Evolutionary conservation across 75 land plant species (phyloP), one percentile per base, ranked within the genome.

Genomic region (Chamaecyparis obtusa): DNA sequence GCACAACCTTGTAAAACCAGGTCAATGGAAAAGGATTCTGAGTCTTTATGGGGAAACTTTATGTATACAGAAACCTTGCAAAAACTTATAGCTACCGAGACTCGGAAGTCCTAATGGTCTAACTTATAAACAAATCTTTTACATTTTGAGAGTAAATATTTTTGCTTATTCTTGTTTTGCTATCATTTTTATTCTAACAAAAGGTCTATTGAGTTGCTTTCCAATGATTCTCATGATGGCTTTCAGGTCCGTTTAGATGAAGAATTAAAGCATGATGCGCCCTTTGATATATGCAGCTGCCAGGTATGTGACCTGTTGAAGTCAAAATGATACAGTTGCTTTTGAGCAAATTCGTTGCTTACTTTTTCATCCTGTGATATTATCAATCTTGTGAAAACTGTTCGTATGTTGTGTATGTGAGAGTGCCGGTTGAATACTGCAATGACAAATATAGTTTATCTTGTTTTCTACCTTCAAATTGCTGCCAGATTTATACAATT

Each of bases 201-300:
- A n/a, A 39, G 81, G n/a, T 41, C 46, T 72, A 74, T 27, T 0
- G 48, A 78, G 87, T 21, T 60, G 83, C 75, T n/a, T 86, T 71
- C 41, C 44, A 35, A 44, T 15, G 36, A 84, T 86, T 49, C 49
- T 54, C 46, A 67, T 88, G 69, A 88, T 46, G 21, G 14, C 44
- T 86, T 39, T 86, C 90, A 96, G 98, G 93, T 91, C 41, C 83
- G 84, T 57, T 88, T 97, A 72, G 96, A 94, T 75, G 85, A 88
- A 72, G 94, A 86, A 76, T 86, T 96, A 72, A 79, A 86, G 64
- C 93, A 95, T 88, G 97, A 94, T 90, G 97, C 91, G 75, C 97
- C 97, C 32, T 97, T 96, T 64, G 95, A 97, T 89, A 89, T 96
- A 69, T 95, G 96, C 90, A 97, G 99, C 81, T 96, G 98, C 86